Base-by-base conservation (phyloP, 208 protist genomes). In the Leishmania amazonensis region DNA sequence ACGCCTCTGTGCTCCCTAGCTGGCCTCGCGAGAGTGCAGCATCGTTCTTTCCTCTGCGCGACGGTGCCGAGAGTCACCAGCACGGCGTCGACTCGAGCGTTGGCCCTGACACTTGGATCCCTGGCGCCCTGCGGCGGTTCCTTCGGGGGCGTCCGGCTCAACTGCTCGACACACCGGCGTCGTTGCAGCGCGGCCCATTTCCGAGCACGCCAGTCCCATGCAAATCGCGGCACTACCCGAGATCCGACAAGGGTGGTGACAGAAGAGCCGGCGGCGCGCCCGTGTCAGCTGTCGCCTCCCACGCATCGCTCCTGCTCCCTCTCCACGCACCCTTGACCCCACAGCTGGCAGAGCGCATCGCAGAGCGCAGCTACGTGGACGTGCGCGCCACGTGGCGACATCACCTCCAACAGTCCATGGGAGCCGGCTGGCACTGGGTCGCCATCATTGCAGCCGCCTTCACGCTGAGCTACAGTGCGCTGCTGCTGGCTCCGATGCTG, bases 391-490 rank as follows among this genome's bases (percentile, higher is more conserved):
- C 81, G 31, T 91, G 87, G 83, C 76, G 83, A 15, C 79, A 88
- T 71, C 85, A 93, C 65, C 81, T 93, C 42, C 85, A 89, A 53
- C 62, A 83, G 42, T 83, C 86, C 13, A 83, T 81, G 81, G 88
- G 88, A n/a, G 64, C 78, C 8, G 88, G 81, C 35, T 94, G 90
- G 90, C 87, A 91, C 67, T 81, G 80, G 67, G 74, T 88, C 42
- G 84, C 80, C 42, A 64, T 91, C 42, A 19, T 81, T 28, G 79
- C 86, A 0, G 90, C 87, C 47, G 8, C 58, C 7, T 35, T 89
- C 5, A 84, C 76, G 3, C 75, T 90, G 19, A 64, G 78, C 62
- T 91, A 89, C 85, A 58, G 70, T 19, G 71, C 73, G 17, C 78
- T 90, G 67, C 70, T 87, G 68, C 65, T 86, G 19, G 54, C 75